Percentiles rank a stretch among this genome's conserved stretches.
Conservation (phyloP, 2,329 filamentous ascomycete species). For the Rhexocercosporidium sp. region DNA sequence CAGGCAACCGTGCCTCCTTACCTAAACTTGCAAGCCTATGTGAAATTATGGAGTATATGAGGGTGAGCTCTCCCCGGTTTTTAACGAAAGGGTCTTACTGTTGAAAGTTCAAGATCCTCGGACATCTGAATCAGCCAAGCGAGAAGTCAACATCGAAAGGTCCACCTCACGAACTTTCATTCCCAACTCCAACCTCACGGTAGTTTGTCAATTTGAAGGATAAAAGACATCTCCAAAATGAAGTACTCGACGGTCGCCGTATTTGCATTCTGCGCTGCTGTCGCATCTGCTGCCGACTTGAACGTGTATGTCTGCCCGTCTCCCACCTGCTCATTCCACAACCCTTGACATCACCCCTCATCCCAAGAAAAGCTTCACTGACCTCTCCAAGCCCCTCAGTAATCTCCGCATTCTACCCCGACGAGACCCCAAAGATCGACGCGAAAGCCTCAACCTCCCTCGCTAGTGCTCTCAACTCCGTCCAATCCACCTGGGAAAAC, state of each 20-base stretch:
- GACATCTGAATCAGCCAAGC: not conserved
- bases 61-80: not conserved
- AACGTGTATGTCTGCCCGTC: slow-evolving; percentile 32
- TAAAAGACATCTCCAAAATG: slow-evolving; percentile 14
- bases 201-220: not conserved
- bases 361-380: not conserved
- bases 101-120: not conserved
- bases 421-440: slow-evolving; percentile 26
- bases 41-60: not conserved
- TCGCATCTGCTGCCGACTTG: slow-evolving; percentile 21
- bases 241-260: slow-evolving; percentile 21
- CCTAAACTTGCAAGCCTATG: not conserved
- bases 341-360: not conserved
- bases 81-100: not conserved
- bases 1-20: not conserved
- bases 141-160: not conserved
- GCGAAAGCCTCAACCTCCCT: slow-evolving; percentile 33
- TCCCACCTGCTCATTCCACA: not conserved
- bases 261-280: slow-evolving; percentile 19
- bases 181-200: not conserved
- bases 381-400: slow-evolving; percentile 25
- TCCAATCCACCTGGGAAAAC: slow-evolving; percentile 27
- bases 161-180: not conserved
- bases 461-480: slow-evolving; percentile 26
- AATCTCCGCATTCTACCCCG: slow-evolving; percentile 30